Evolutionary conservation across 305 asterid genomes (phyloP), one percentile per base, ranked within the genome.

Genomic region (Lippia alba): DNA sequence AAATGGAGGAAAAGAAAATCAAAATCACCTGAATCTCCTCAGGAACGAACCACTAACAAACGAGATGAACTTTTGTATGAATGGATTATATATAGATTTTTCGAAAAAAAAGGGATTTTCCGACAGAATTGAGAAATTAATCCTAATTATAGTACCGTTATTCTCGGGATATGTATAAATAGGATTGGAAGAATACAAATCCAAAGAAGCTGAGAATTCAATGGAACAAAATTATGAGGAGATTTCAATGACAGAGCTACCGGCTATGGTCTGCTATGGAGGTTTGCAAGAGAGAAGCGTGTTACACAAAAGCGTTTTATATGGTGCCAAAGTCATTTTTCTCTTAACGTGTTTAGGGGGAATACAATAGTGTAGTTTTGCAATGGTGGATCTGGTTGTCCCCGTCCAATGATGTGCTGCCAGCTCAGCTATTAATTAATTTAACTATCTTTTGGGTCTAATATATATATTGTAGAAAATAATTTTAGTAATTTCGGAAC

Each of bases 191-290:
- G 19, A 30, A 16, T 16, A 53, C 76, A 64, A 44, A 36, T 14
- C 15, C 7, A 48, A 7, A 24, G 56, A 10, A 62, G 70, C 64
- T 74, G 79, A 61, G 71, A 60, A 70, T 69, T 69, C 70, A 6
- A 58, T 20, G 73, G 61, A 63, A 17, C 59, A 44, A 44, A 8
- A 44, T 1, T 8, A 34, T 15, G 17, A 17, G 33, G 32, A 15
- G 15, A 19, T 4, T 41, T 1, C 30, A 24, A 24, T 48, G 60
- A 19, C 20, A 6, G 32, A 51, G 3, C 30, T 24, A 24, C 30
- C 30, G 30, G 30, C 30, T 1, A 24, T 24, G 30, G 30, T 24
- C 30, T 24, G 63, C 19, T 33, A 49, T 8, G 60, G 62, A 75
- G 56, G 14, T 45, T 64, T 54, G 36, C 54, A 58, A 33, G 51